These are phyloP conservation scores for Penicillium fuscoglaucum DNA, from an alignment of 2,329 filamentous ascomycete genomes.

Conservation along the genomic window DNA sequence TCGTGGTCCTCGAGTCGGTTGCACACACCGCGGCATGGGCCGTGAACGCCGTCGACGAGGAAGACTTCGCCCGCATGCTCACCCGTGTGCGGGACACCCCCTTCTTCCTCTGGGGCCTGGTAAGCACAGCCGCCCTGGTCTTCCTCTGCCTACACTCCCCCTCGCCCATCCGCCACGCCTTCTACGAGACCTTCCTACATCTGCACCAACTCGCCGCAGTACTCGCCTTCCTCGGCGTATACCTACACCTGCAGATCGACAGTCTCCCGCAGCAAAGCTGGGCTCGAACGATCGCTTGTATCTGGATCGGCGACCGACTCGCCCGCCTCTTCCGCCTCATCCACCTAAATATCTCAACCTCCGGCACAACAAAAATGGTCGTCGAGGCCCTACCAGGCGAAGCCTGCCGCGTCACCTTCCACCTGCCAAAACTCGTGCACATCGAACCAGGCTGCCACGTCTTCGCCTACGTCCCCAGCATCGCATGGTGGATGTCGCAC, in stretches of 20 bases:
- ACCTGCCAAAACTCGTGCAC: slow-evolving; percentile 55
- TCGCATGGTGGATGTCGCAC: slow-evolving; percentile 51
- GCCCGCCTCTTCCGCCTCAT: slow-evolving; percentile 51
- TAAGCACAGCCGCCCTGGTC: slow-evolving; percentile 46
- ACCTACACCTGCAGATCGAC: slow-evolving; percentile 46
- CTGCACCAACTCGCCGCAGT: slow-evolving; percentile 49
- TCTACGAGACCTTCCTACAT: slow-evolving; percentile 85
- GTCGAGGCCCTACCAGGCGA: slow-evolving; percentile 61
- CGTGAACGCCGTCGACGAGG: slow-evolving; percentile 60
- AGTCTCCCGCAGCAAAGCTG: slow-evolving; percentile 45
- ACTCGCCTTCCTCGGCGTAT: slow-evolving; percentile 46
- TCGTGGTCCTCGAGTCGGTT: slow-evolving; percentile 69
- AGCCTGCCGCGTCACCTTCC: slow-evolving; percentile 62
- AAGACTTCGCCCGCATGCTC: slow-evolving; percentile 35
- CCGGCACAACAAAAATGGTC: slow-evolving; percentile 53
- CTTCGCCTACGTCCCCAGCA: slow-evolving; percentile 59
- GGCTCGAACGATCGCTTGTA: slow-evolving; percentile 36
- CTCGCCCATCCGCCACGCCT: slow-evolving; percentile 81
- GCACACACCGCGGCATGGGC: slow-evolving; percentile 76
- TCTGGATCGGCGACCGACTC: slow-evolving; percentile 47
- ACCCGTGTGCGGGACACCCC: slow-evolving; percentile 36
- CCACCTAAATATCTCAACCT: slow-evolving; percentile 55
- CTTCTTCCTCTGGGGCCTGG: slow-evolving; percentile 48
- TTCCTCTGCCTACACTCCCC: slow-evolving; percentile 47
- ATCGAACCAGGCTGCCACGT: slow-evolving; percentile 60